Evolutionary conservation across 768 basidiomycete species (phyloP).

Genomic region (Pleurotus pulmonarius): DNA sequence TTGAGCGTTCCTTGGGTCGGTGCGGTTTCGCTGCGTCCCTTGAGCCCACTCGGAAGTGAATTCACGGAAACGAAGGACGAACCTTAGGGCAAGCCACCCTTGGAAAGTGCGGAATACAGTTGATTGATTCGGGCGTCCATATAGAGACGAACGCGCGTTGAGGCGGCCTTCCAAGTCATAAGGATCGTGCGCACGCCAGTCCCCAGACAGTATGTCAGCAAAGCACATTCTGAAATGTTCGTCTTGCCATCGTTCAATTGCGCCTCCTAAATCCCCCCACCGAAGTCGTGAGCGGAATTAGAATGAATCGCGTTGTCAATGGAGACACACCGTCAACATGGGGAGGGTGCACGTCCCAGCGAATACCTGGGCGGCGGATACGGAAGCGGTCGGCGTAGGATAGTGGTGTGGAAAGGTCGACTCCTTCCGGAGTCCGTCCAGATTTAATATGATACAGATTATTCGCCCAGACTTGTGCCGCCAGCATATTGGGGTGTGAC

Average conservation of each 20-base stretch:
- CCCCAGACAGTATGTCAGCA: constrained; percentile 43
- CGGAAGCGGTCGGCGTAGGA: constrained; percentile 60
- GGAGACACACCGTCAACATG: constrained; percentile 17
- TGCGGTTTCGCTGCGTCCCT: constrained; percentile 37
- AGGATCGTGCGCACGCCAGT: constrained; percentile 53
- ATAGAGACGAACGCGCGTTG: constrained; percentile 48
- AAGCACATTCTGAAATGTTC: constrained; percentile 43
- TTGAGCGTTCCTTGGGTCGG: constrained; percentile 55
- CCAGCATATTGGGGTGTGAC: constrained; percentile 50
- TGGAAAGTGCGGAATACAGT: constrained; percentile 49
- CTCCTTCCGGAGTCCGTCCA: constrained; percentile 30
- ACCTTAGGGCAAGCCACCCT: constrained; percentile 59
- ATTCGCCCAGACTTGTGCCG: constrained; percentile 45
- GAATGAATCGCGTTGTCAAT: constrained; percentile 8
- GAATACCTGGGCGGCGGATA: constrained; percentile 53
- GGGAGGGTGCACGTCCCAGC: constrained; percentile 36
- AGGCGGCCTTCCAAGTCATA: constrained; percentile 50
- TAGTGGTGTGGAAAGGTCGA: constrained; percentile 50
- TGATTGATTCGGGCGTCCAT: constrained; percentile 35
- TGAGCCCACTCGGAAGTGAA: constrained; percentile 14
- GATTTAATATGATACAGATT: constrained; percentile 37
- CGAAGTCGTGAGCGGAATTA: constrained; percentile 13
- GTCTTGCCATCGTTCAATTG: constrained; percentile 64
- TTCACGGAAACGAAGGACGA: constrained; percentile 20
- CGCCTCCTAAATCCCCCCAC: constrained; percentile 39